Percentiles rank a stretch among this genome's conserved stretches.
Conservation (phyloP, 225 moss, liverwort and hornwort species). For the Bryum argenteum region DNA sequence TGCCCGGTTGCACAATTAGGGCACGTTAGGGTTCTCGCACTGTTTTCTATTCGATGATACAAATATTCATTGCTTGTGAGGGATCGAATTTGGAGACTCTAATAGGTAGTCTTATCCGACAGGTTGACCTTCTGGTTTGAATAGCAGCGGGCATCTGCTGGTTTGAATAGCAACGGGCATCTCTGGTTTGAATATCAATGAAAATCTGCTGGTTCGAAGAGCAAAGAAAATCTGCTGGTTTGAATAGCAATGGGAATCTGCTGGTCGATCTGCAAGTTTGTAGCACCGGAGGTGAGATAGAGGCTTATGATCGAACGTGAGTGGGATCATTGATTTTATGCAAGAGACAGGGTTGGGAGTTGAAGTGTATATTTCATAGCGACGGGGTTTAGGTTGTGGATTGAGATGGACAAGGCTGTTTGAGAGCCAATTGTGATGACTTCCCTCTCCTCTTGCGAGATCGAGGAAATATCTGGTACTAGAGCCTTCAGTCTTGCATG, state of each 20-base stretch:
- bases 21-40: slow-evolving; percentile 31
- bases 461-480: background rate
- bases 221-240: background rate
- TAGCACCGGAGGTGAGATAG: slow-evolving; percentile 2
- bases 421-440: slow-evolving; percentile 12
- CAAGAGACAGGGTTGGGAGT: slow-evolving; percentile 14
- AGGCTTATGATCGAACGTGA: slow-evolving; percentile 6
- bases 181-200: background rate
- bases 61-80: slow-evolving; percentile 14
- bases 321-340: background rate
- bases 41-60: slow-evolving; percentile 2
- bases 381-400: slow-evolving; percentile 17
- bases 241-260: background rate
- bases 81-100: background rate
- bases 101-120: background rate
- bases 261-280: background rate
- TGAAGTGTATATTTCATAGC: background rate
- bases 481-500: slow-evolving; percentile 19
- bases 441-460: background rate
- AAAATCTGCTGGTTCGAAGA: background rate
- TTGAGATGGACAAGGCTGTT: background rate
- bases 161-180: too few species aligned
- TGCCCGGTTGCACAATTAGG: slow-evolving; percentile 23
- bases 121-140: slow-evolving; percentile 3
- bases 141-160: background rate